Percentiles rank a stretch among this genome's conserved stretches.
phyloP scores from a whole-genome alignment of 1,284 basidiomycete genomes.

The Porogramme epimiltina region DNA sequence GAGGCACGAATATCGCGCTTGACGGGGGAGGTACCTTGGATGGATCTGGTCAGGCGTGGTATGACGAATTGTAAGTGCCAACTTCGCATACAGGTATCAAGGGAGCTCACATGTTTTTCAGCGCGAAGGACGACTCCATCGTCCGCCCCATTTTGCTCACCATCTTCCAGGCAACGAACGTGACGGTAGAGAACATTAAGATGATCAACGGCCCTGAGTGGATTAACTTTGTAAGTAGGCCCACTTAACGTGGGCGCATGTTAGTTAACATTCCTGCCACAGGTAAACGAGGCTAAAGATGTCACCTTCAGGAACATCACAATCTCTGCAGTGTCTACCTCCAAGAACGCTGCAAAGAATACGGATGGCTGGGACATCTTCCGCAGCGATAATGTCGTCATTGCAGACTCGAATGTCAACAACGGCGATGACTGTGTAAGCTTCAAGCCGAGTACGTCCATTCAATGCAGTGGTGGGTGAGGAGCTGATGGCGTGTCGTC shows the following conservation, averaged over 20 bases:
- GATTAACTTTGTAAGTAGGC: constrained; percentile 49
- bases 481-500: not conserved
- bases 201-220: constrained; percentile 48
- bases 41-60: constrained; percentile 64
- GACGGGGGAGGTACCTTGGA: constrained; percentile 63
- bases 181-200: constrained; percentile 52
- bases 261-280: not conserved
- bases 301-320: constrained; percentile 45
- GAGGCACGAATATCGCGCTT: constrained; percentile 56
- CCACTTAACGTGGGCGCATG: not conserved
- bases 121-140: constrained; percentile 40
- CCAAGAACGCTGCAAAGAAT: constrained; percentile 46
- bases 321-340: constrained; percentile 42
- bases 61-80: constrained; percentile 55
- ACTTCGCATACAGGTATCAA: not conserved
- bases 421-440: constrained; percentile 42
- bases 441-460: constrained; percentile 47
- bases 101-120: constrained; percentile 2
- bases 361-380: constrained; percentile 71
- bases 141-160: constrained; percentile 66
- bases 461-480: not conserved
- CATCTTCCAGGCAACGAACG: constrained; percentile 55
- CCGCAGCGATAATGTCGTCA: constrained; percentile 38
- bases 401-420: constrained; percentile 33
- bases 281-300: constrained; percentile 37